These are phyloP conservation scores for Mediolabrus comicus DNA, from an alignment of 108 stramenopile species.

Conservation along the genomic window DNA sequence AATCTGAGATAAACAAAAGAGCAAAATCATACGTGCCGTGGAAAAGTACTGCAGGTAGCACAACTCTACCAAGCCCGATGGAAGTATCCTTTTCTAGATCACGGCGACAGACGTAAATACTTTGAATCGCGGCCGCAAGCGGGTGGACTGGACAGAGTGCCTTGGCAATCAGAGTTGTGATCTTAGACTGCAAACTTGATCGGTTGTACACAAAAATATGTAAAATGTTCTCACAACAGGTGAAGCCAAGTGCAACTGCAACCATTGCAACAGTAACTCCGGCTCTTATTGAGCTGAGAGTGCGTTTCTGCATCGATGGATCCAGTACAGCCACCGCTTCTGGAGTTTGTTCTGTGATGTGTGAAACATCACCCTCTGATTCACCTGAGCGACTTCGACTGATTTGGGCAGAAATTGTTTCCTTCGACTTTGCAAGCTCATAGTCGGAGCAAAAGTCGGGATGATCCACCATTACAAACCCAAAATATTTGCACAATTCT, in stretches of 20 bases:
- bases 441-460: constrained; percentile 67
- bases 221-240: constrained; percentile 84
- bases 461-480: constrained; percentile 71
- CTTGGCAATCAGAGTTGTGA: constrained; percentile 32
- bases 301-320: constrained; percentile 25
- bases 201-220: constrained; percentile 83
- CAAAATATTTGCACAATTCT: constrained; percentile 83
- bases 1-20: constrained; percentile 17
- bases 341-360: neutral
- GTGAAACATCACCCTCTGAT: constrained; percentile 4
- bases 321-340: constrained; percentile 8
- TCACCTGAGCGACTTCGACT: constrained; percentile 26
- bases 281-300: constrained; percentile 30
- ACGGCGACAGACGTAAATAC: constrained; percentile 44
- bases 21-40: constrained; percentile 45
- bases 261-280: constrained; percentile 85
- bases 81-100: constrained; percentile 37
- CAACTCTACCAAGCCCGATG: constrained; percentile 30
- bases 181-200: constrained; percentile 38
- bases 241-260: constrained; percentile 75
- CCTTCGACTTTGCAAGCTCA: constrained; percentile 57
- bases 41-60: constrained; percentile 35
- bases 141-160: constrained; percentile 48
- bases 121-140: constrained; percentile 45
- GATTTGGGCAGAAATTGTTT: constrained; percentile 8